phyloP scores from a whole-genome alignment of 805 yeast species.

The Groenewaldozyma tartarivorans region DNA sequence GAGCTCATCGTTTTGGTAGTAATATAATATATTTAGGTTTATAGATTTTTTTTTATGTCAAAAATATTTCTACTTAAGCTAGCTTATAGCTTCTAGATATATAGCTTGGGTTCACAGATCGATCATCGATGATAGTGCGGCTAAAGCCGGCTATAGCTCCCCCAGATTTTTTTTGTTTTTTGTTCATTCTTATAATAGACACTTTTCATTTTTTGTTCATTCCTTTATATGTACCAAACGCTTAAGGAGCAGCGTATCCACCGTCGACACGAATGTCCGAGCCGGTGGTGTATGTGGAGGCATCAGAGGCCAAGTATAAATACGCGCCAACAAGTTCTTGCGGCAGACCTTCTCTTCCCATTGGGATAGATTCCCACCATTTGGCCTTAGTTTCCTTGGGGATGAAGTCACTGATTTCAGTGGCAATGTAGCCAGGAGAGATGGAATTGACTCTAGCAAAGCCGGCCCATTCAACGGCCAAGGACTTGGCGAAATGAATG shows the following conservation, averaged over 20 bases:
- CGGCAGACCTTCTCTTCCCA: slow-evolving; percentile 69
- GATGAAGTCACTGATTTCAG: slow-evolving; percentile 49
- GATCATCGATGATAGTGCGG: too few species aligned
- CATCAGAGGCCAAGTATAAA: slow-evolving; percentile 70
- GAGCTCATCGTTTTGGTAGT: too few species aligned
- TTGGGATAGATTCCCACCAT: slow-evolving; percentile 49
- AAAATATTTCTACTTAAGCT: too few species aligned
- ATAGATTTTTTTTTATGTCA: too few species aligned
- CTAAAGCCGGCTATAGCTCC: too few species aligned
- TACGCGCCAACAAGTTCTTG: slow-evolving; percentile 74
- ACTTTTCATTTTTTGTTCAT: not conserved
- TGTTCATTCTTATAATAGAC: not conserved
- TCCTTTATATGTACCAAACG: not conserved
- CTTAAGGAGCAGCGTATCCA: slow-evolving; percentile 50
- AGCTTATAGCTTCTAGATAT: too few species aligned
- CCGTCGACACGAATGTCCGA: slow-evolving; percentile 72
- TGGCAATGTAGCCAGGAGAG: slow-evolving; percentile 79
- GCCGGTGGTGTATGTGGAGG: slow-evolving; percentile 73
- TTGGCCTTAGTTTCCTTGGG: slow-evolving; percentile 35
- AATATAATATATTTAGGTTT: too few species aligned
- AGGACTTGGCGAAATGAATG: slow-evolving; percentile 61
- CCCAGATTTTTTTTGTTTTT: slow-evolving; percentile 1
- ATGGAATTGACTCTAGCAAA: slow-evolving; percentile 78
- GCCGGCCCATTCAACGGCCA: slow-evolving; percentile 84
- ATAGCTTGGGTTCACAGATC: too few species aligned